phyloP scores from a whole-genome alignment of 2,329 filamentous ascomycete genomes.

The Aurifilum marmelostoma region DNA sequence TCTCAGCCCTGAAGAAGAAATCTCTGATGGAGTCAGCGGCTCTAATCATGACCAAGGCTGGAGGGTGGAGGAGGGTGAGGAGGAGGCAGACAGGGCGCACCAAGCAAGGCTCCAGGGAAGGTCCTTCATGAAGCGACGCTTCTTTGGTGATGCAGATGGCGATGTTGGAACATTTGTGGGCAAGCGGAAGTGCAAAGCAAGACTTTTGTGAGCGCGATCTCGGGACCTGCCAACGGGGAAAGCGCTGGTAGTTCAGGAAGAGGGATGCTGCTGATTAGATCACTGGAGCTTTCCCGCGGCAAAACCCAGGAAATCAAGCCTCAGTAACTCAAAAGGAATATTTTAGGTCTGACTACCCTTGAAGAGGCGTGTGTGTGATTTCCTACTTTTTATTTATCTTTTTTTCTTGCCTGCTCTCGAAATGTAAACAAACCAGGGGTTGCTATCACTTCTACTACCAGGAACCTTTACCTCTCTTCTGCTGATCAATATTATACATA shows the following conservation, averaged over 20 bases:
- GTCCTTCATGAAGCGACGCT: not conserved
- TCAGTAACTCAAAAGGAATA: not conserved
- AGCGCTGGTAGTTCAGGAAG: not conserved
- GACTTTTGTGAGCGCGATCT: not conserved
- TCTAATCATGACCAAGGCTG: not conserved
- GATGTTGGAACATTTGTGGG: not conserved
- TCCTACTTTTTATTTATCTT: not conserved
- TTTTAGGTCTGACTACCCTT: not conserved
- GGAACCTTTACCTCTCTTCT: too few relatives aligned
- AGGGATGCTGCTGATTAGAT: not conserved
- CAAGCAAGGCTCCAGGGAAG: conserved; percentile 7
- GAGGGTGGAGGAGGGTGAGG: not conserved
- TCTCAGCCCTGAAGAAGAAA: not conserved
- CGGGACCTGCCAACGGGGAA: not conserved
- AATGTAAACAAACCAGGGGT: not conserved
- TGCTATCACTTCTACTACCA: too few relatives aligned
- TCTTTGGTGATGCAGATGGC: not conserved
- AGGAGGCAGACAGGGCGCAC: not conserved
- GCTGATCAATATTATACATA: not conserved
- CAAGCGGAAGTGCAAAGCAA: not conserved
- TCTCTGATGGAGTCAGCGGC: not conserved
- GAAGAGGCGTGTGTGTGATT: not conserved
- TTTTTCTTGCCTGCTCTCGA: not conserved
- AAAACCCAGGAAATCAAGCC: not conserved
- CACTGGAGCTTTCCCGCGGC: not conserved